phyloP scores from a whole-genome alignment of 352 stramenopile genomes.

The Phytopythium mirpurense region DNA sequence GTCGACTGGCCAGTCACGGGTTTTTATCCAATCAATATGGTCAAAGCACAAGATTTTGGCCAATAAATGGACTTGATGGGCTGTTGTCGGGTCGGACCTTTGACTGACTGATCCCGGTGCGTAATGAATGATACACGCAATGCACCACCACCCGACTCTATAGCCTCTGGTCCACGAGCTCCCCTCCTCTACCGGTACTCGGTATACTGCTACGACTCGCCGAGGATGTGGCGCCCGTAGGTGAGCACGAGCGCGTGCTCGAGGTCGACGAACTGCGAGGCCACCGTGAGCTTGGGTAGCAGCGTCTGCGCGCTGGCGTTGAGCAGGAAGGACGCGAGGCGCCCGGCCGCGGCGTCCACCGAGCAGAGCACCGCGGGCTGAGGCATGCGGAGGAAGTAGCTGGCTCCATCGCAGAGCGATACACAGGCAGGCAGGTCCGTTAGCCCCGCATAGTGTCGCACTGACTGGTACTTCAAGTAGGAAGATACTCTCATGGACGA shows the following conservation, averaged over 20 bases:
- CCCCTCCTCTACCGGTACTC: too few relatives aligned
- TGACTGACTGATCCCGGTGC: too few relatives aligned
- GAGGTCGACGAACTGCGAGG: conserved; percentile 55
- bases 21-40: neutral
- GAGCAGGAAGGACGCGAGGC: conserved; percentile 54
- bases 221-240: conserved; percentile 62
- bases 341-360: conserved; percentile 21
- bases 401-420: conserved; percentile 1
- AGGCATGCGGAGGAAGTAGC: conserved; percentile 59
- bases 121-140: too few relatives aligned
- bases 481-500: neutral
- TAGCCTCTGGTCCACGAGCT: too few relatives aligned
- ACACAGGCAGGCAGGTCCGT: too few relatives aligned
- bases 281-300: conserved; percentile 60
- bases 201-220: conserved; percentile 10
- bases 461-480: too few relatives aligned
- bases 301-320: conserved; percentile 51
- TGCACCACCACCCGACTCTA: too few relatives aligned
- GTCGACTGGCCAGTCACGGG: neutral
- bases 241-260: conserved; percentile 66
- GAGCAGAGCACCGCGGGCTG: conserved; percentile 59
- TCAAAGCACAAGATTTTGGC: neutral
- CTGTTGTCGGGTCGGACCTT: neutral
- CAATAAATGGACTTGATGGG: neutral
- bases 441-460: too few relatives aligned